Evolutionary conservation across 2,329 filamentous ascomycete species (phyloP).

Genomic region (Ustulina deusta): DNA sequence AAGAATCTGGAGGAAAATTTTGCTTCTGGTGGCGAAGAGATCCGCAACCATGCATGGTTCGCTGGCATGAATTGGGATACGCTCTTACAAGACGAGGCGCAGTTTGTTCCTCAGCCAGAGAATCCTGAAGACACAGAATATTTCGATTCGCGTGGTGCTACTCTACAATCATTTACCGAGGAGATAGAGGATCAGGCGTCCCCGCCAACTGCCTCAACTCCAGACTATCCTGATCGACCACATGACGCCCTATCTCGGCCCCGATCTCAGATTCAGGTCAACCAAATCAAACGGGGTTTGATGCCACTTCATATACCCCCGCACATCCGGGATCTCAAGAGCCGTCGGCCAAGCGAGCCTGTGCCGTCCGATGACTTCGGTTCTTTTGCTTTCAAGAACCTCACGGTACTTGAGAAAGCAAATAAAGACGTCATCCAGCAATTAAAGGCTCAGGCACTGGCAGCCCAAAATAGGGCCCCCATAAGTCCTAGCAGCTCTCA

Average conservation of each 20-base stretch:
- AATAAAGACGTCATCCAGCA: conserved; percentile 99
- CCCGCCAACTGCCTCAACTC: conserved; percentile 76
- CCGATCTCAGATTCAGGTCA: conserved; percentile 78
- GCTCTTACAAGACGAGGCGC: conserved; percentile 92
- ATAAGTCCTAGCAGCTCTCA: conserved; percentile 59
- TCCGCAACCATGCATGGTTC: conserved; percentile 91
- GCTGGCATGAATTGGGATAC: conserved; percentile 88
- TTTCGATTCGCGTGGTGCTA: conserved; percentile 92
- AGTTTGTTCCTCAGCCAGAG: conserved; percentile 91
- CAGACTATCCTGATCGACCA: conserved; percentile 87
- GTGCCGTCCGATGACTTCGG: conserved; percentile 93
- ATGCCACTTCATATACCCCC: conserved; percentile 98
- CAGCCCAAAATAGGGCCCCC: conserved; percentile 67
- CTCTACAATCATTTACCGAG: conserved; percentile 89
- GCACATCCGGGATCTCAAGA: conserved; percentile 92
- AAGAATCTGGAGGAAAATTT: conserved; percentile 87
- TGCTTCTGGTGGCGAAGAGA: conserved; percentile 87
- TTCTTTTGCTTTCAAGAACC: conserved; percentile 95
- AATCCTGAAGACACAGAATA: conserved; percentile 99
- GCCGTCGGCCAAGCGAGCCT: conserved; percentile 89
- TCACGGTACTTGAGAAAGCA: conserved; percentile 95
- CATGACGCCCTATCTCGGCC: conserved; percentile 95
- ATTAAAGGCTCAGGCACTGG: conserved; percentile 89
- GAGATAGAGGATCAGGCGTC: conserved; percentile 92
- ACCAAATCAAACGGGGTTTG: conserved; percentile 86